Percentiles rank a stretch among this genome's conserved stretches.
These are phyloP conservation scores for Colletotrichum lindemuthianum DNA, from an alignment of 2,329 filamentous ascomycete genomes.

Conservation along the genomic window DNA sequence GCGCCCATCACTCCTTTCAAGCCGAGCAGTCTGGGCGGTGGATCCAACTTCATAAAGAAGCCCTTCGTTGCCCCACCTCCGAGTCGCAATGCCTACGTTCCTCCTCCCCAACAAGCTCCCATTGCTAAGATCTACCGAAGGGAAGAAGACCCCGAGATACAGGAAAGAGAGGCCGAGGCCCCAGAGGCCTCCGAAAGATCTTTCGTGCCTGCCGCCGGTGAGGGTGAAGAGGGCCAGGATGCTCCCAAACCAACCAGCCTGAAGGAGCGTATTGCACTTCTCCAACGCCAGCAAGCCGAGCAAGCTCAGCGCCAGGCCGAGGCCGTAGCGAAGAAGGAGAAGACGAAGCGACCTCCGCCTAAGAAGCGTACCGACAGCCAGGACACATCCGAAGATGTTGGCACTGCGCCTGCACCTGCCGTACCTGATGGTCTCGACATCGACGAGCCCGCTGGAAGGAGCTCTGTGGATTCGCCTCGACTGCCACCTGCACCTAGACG, in stretches of 20 bases:
- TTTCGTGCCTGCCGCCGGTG: conserved; percentile 58
- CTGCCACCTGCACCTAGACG: conserved; percentile 57
- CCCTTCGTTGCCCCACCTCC: conserved; percentile 96
- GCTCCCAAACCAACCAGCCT: conserved; percentile 91
- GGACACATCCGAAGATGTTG: conserved; percentile 42
- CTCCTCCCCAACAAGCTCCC: conserved; percentile 76
- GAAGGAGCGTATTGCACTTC: conserved; percentile 92
- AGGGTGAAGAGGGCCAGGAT: conserved; percentile 69
- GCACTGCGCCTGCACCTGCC: conserved; percentile 35
- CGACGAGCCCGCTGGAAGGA: conserved; percentile 58
- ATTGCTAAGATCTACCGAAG: conserved; percentile 82
- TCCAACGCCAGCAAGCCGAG: conserved; percentile 94
- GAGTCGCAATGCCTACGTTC: conserved; percentile 89
- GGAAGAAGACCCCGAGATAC: conserved; percentile 84
- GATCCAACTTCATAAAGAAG: conserved; percentile 87
- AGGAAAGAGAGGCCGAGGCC: conserved; percentile 72
- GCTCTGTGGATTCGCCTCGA: conserved; percentile 60
- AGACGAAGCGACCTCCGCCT: conserved; percentile 76
- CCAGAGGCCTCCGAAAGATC: conserved; percentile 74
- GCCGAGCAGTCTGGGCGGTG: conserved; percentile 70
- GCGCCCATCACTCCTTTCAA: conserved; percentile 92
- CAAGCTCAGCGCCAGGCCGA: conserved; percentile 86
- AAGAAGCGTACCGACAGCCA: conserved; percentile 72
- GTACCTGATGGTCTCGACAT: conserved; percentile 47
- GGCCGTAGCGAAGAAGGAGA: conserved; percentile 82